Conservation (phyloP, 495 filamentous ascomycete species). For the Neurospora sp. region DNA sequence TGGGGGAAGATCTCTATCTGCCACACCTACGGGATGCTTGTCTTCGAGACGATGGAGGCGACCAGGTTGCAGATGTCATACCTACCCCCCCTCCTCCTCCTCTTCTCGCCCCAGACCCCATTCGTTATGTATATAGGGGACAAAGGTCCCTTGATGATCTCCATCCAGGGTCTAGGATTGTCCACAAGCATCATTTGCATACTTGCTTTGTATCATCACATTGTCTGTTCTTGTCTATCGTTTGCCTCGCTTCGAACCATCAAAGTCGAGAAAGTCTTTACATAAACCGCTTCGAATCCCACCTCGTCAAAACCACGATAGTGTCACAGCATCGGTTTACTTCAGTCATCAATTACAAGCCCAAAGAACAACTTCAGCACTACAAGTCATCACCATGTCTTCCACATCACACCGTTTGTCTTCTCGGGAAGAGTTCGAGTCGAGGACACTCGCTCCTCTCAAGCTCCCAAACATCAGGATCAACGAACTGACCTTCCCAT, state of each 20-base stretch:
- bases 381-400: background rate
- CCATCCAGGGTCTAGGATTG: slow-evolving; percentile 3
- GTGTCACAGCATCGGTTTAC: background rate
- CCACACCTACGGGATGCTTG: background rate
- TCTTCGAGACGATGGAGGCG: background rate
- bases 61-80: background rate
- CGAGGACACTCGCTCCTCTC: background rate
- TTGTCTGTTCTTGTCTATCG: background rate
- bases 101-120: background rate
- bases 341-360: background rate
- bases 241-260: background rate
- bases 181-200: background rate
- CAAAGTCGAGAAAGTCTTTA: background rate
- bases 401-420: background rate
- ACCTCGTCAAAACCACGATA: background rate
- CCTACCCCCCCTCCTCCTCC: background rate
- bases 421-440: background rate
- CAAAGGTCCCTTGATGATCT: slow-evolving; percentile 1
- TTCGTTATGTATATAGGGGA: background rate
- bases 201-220: slow-evolving; percentile 8
- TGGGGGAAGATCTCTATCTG: background rate
- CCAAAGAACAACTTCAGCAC: background rate
- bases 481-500: background rate
- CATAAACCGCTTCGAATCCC: background rate
- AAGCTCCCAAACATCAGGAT: background rate